Base-by-base conservation (phyloP, 2,329 filamentous ascomycete genomes). In the Fusarium tuaranense region DNA sequence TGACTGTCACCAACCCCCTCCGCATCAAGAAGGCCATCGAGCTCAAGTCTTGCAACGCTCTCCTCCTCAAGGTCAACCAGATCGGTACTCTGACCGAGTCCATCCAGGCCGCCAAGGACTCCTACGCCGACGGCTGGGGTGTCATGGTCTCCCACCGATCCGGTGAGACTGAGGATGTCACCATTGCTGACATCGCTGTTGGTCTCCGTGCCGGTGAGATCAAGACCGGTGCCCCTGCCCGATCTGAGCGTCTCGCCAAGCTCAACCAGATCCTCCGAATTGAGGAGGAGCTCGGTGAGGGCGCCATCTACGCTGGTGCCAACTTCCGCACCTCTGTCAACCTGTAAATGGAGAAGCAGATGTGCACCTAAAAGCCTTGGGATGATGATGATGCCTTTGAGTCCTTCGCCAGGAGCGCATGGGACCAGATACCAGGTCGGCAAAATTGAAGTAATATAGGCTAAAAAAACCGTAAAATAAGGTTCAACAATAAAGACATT, bases 11-110 rank as follows among this genome's bases (percentile, higher is more conserved):
- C 87, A 99, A 99, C 92, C 97, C 97, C 75, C 88, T 94, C 81
- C 96, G 97, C 87, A 99, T 99, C 92, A 98, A 98, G 94, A 97
- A 97, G 91, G 97, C 97, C 82, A 98, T 98, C 80, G 95, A 98
- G 86, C 93, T 97, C 83, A 99, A 99, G 94, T 94, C 97, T 81
- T 97, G 95, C 92, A 98, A 99, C 84, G 94, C 95, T 78, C 93
- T 99, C 71, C 92, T 99, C 75, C 94, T 99, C 84, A 99, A 99
- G 93, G 95, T 99, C 87, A 99, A 99, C 94, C 97, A 99, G 91
- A 99, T 99, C 81, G 97, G 97, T 88, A 98, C 97, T 79, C 92
- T 99, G 82, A 97, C 95, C 80, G 97, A 99, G 91, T 98, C 97
- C 71, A 98, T 98, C 88, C 95, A 98, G 90, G 97, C 97, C 67